Evolutionary conservation across 768 basidiomycete species (phyloP).

Genomic region (Cytidiella melzeri): DNA sequence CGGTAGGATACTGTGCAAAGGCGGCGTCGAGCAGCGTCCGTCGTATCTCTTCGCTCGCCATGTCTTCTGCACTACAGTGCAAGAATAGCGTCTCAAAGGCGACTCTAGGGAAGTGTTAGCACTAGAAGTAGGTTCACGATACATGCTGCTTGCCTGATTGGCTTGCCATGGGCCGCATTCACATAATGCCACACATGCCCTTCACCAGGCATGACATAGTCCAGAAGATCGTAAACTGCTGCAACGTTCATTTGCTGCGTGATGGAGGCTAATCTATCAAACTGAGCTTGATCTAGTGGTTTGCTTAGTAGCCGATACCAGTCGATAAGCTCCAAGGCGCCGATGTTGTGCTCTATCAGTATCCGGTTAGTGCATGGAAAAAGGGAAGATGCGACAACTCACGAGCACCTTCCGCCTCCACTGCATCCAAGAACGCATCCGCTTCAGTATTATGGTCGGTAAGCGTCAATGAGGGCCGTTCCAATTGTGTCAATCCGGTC

Average conservation of each 20-base stretch:
- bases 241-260: slow-evolving; percentile 38
- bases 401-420: not conserved
- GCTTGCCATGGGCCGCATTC: slow-evolving; percentile 19
- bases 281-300: slow-evolving; percentile 29
- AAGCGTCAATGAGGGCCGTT: not conserved
- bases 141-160: not conserved
- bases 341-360: too few relatives aligned
- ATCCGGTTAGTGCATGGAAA: too few relatives aligned
- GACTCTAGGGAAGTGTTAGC: not conserved
- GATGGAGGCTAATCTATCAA: slow-evolving; percentile 34
- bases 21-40: not conserved
- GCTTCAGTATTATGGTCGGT: not conserved
- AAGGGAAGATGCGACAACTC: too few relatives aligned
- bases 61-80: not conserved
- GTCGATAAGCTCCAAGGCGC: too few relatives aligned
- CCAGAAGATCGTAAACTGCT: slow-evolving; percentile 36
- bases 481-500: not conserved
- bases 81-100: not conserved
- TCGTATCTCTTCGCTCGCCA: not conserved
- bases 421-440: not conserved
- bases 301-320: slow-evolving; percentile 47
- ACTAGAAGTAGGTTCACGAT: not conserved
- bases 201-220: slow-evolving; percentile 37
- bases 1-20: not conserved
- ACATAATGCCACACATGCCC: slow-evolving; percentile 38